Conservation (phyloP, 257 asterid genomes). For the Fraxinus pennsylvanica region DNA sequence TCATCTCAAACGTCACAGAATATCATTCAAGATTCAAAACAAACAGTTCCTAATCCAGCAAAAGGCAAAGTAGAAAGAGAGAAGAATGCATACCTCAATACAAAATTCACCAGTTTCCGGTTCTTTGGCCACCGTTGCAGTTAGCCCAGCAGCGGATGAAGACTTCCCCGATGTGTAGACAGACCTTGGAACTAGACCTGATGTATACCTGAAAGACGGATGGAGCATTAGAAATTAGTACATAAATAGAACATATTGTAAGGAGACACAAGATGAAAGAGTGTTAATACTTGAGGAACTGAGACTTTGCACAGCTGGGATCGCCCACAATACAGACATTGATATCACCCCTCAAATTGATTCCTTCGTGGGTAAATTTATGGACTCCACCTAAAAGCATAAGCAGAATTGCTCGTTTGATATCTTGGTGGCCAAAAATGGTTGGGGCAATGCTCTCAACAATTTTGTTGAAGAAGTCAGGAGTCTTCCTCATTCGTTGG, state of each 20-base stretch:
- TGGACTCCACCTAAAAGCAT: constrained; percentile 99
- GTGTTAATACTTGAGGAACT: constrained; percentile 76
- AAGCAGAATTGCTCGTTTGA: constrained; percentile 90
- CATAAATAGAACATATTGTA: constrained; percentile 15
- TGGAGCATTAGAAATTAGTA: constrained; percentile 13
- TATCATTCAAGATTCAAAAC: constrained; percentile 10
- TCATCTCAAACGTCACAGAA: neutral
- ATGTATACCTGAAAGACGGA: constrained; percentile 60
- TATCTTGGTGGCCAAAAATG: constrained; percentile 89
- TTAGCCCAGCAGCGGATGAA: constrained; percentile 98
- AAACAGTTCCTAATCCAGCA: neutral
- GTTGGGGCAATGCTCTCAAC: constrained; percentile 96
- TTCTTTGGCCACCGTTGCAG: constrained; percentile 99
- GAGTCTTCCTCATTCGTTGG: constrained; percentile 64
- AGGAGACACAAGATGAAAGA: constrained; percentile 4
- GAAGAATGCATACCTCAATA: constrained; percentile 70
- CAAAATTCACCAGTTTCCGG: constrained; percentile 99
- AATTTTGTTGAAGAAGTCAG: constrained; percentile 91
- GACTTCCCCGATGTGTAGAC: constrained; percentile 98
- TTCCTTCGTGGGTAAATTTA: constrained; percentile 94
- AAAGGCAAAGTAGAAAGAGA: neutral
- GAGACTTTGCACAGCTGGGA: constrained; percentile 99
- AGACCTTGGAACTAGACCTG: constrained; percentile 90
- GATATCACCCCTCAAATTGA: constrained; percentile 95
- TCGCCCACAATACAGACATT: constrained; percentile 98